Conservation (phyloP, 2,329 filamentous ascomycete species). For the Pezicula rhizophila region DNA sequence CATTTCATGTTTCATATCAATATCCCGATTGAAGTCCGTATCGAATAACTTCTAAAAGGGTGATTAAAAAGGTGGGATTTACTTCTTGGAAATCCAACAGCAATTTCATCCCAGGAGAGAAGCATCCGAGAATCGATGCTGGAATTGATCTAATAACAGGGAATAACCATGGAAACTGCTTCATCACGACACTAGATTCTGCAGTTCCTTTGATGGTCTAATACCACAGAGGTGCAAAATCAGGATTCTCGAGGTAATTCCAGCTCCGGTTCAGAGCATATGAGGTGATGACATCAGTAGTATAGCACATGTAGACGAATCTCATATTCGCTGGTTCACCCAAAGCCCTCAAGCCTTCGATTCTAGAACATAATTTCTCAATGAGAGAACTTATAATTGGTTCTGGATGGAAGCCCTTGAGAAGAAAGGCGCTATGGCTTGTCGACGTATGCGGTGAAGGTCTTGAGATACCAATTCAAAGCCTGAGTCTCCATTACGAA, state of each 20-base stretch:
- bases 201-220: conserved; percentile 11
- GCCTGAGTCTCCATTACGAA: conserved; percentile 3
- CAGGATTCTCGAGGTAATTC: conserved; percentile 15
- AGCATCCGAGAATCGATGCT: conserved; percentile 4
- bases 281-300: conserved; percentile 25
- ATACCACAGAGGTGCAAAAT: conserved; percentile 16
- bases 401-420: conserved; percentile 11
- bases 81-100: conserved; percentile 12
- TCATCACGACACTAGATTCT: conserved; percentile 9
- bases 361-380: conserved; percentile 13
- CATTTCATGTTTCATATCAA: conserved; percentile 1
- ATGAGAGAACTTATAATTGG: conserved; percentile 15
- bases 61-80: background rate
- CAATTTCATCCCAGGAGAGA: conserved; percentile 9
- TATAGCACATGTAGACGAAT: conserved; percentile 11
- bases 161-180: conserved; percentile 17
- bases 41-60: background rate
- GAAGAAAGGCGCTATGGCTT: conserved; percentile 9
- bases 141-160: conserved; percentile 6
- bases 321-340: conserved; percentile 11
- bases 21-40: background rate
- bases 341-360: conserved; percentile 11
- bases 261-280: conserved; percentile 22
- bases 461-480: conserved; percentile 8
- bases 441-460: conserved; percentile 9